Evolutionary conservation across 2,329 filamentous ascomycete species (phyloP).

Genomic region (Nothophaeocryptopus gaeumannii): DNA sequence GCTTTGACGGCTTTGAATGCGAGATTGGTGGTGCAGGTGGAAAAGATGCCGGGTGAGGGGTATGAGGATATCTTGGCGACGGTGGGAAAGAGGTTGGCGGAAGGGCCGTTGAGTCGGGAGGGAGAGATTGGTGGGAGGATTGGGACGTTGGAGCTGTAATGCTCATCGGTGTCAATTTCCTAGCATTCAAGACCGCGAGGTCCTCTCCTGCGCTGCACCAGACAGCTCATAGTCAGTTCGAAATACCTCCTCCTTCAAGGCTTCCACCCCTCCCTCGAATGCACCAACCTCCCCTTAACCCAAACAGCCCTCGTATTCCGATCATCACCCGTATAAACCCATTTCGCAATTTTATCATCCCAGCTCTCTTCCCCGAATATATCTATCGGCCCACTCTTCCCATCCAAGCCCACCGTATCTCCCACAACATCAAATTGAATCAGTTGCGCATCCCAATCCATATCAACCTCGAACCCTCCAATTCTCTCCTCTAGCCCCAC

Average conservation of each 20-base stretch:
- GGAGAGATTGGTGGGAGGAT: conserved; percentile 45
- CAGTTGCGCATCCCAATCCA: conserved; percentile 88
- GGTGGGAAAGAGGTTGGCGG: conserved; percentile 41
- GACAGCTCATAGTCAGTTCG: too few relatives aligned
- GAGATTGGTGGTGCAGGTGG: conserved; percentile 40
- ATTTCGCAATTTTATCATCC: conserved; percentile 85
- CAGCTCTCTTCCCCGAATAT: conserved; percentile 90
- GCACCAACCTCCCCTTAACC: conserved; percentile 81
- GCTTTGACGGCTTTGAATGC: conserved; percentile 51
- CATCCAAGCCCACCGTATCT: conserved; percentile 35
- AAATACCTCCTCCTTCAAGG: conserved; percentile 9
- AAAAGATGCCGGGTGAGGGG: conserved; percentile 30
- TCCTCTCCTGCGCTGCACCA: too few relatives aligned
- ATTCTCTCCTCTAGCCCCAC: conserved; percentile 70
- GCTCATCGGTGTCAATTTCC: too few relatives aligned
- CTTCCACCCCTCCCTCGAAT: conserved; percentile 45
- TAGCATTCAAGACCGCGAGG: too few relatives aligned
- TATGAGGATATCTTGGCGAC: conserved; percentile 43
- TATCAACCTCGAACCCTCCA: conserved; percentile 80
- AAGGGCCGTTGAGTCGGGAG: conserved; percentile 43
- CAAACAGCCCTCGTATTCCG: conserved; percentile 85
- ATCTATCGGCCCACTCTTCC: conserved; percentile 64
- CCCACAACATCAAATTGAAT: conserved; percentile 57
- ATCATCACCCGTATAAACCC: conserved; percentile 92
- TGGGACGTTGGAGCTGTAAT: conserved; percentile 44